Conservation (phyloP, 2,329 filamentous ascomycete species). For the Stagonosporopsis tanaceti region DNA sequence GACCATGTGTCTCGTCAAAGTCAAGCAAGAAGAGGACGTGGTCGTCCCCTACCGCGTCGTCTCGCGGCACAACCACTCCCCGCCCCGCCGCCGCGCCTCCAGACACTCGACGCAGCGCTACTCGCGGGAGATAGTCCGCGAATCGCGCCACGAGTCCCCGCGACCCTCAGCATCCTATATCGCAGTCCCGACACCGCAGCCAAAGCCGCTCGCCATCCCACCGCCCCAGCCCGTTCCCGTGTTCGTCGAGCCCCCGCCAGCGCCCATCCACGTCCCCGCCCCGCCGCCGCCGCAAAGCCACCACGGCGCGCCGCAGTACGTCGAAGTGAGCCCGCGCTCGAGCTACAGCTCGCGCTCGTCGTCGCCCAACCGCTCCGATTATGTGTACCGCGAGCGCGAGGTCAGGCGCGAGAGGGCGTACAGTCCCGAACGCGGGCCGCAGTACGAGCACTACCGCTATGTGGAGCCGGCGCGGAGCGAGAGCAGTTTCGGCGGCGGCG, state of each 20-base stretch:
- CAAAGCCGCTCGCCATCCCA: slow-evolving; percentile 44
- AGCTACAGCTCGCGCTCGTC: slow-evolving; percentile 42
- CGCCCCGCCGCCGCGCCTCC: slow-evolving; percentile 39
- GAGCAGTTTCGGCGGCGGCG: slow-evolving; percentile 39
- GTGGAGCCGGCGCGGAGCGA: slow-evolving; percentile 51
- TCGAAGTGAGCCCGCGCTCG: slow-evolving; percentile 54
- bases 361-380: slow-evolving; percentile 46
- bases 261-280: slow-evolving; percentile 29
- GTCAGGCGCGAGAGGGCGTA: slow-evolving; percentile 50
- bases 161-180: slow-evolving; percentile 42
- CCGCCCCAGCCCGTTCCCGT: slow-evolving; percentile 53
- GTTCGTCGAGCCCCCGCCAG: slow-evolving; percentile 48
- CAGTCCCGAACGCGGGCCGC: slow-evolving; percentile 44
- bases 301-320: slow-evolving; percentile 49
- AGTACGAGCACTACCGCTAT: slow-evolving; percentile 58
- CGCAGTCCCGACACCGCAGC: slow-evolving; percentile 39
- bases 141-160: slow-evolving; percentile 28
- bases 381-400: slow-evolving; percentile 56
- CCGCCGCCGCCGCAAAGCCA: slow-evolving; percentile 20
- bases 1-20: slow-evolving; percentile 57
- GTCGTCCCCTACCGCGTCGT: slow-evolving; percentile 51
- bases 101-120: slow-evolving; percentile 37
- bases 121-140: slow-evolving; percentile 44
- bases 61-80: slow-evolving; percentile 37
- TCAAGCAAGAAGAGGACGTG: slow-evolving; percentile 56